Evolutionary conservation across 805 yeast species (phyloP), one percentile per base, ranked within the genome.

Genomic region (Ogataea trehalophila): DNA sequence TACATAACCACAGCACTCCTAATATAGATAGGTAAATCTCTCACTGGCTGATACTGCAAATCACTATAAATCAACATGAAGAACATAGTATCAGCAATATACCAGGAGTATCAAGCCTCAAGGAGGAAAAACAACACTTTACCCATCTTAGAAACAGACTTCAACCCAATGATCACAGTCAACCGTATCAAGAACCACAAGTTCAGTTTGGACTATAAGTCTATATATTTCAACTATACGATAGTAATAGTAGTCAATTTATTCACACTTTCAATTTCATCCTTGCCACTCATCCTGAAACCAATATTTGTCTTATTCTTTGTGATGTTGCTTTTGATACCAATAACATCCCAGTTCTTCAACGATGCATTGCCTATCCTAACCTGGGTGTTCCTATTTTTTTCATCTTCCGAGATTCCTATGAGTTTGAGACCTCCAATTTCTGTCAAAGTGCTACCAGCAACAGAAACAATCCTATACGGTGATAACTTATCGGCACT

Each of bases 401-500:
- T 87, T 68, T 77, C 85, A 23, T 81, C 91, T 37, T 77, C 85
- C 22, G 81, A 80, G 58, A 84, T 92, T 57, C 89, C 95, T 6
- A 74, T 81, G 6, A 64, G 69, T 3, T 77, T 85, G 75, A 81
- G 92, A 61, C 96, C 97, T 6, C 85, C 91, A 14, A 94, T 92
- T 54, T 77, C 83, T 41, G 98, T 92, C 45, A 84, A 92, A 55
- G 86, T 89, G 29, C 76, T 92, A 38, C 98, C 99, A 0, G 95
- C 96, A 3, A 75, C 90, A 67, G 99, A 92, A 66, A 89, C 97
- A 33, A 86, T 91, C 47, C 72, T 94, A 49, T 92, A 88, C 62
- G 98, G 98, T 41, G 97, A 92, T 59, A 88, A 94, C 66, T 74
- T 94, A 57, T 82, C 91, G 44, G 88, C 86, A 59, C 80, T 92